Evolutionary conservation across 192 early-diverging fungal species (phyloP), one percentile per base, ranked within the genome.

Genomic region (Coemansia sp.): DNA sequence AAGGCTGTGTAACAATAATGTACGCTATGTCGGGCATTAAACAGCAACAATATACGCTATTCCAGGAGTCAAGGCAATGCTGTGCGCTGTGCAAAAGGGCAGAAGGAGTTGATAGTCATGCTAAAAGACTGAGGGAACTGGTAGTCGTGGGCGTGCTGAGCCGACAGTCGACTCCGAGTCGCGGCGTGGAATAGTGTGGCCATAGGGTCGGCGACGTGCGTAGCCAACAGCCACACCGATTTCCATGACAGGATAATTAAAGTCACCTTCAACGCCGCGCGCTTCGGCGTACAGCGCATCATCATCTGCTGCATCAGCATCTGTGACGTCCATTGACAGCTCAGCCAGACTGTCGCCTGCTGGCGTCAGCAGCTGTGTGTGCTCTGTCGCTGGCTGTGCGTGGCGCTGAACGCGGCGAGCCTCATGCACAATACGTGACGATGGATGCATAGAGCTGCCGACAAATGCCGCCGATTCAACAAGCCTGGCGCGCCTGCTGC

Each of bases 171-270:
- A 40, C 11, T 28, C 15, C 10, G 61, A 53, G 36, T 26, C 17
- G 34, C 38, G 53, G 53, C 67, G 67, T 7, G 67, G 67, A 28
- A 69, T 19, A 9, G 71, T 64, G 34, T 66, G 54, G 48, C 72
- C 78, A 22, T 69, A 82, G 17, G 79, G 74, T 40, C 74, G 57
- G n/a, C 79, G 69, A 9, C 69, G 74, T 28, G 65, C 34, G 34
- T 64, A 82, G 21, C 79, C 79, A 56, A 76, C 64, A 9, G 69
- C 74, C 11, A 82, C 74, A 49, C 79, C 79, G 21, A 82, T 59
- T 44, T 82, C 79, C 51, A 82, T 66, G 42, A 82, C 79, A 0
- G 79, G 79, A 40, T 82, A 82, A 57, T 82, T 75, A 31, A 76
- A 82, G 52, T 82, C 79, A 28, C 79, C 74, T 34, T 82, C 79